A percentile compares a stretch with the other conserved stretches of the same genome.
Evolutionary conservation across 306 rosid genomes (phyloP).

Genomic region (Gastrolobium bilobum): DNA sequence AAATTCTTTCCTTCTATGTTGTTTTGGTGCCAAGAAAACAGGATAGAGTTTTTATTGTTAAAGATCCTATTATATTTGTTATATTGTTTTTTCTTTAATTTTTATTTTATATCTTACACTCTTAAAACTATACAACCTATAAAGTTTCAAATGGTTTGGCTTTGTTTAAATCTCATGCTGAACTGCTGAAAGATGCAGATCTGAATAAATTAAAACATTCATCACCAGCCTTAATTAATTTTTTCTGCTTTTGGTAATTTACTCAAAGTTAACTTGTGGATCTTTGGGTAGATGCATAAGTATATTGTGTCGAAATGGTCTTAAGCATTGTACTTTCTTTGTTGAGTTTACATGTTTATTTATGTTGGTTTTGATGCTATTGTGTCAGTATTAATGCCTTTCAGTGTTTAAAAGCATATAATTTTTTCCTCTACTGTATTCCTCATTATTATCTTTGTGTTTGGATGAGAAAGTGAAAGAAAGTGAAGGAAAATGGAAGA

Average conservation of each 20-base stretch:
- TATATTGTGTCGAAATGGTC: too few relatives aligned
- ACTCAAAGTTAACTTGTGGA: too few relatives aligned
- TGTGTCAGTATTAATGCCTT: neutral
- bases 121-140: neutral
- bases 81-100: neutral
- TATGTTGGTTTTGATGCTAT: neutral
- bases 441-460: too few relatives aligned
- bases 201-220: neutral
- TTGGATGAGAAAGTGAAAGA: too few relatives aligned
- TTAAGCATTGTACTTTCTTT: too few relatives aligned
- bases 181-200: neutral
- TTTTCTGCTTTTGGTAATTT: too few relatives aligned
- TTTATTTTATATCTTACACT: neutral
- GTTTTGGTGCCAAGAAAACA: too few relatives aligned
- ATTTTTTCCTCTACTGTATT: neutral
- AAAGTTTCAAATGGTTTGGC: neutral
- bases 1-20: too few relatives aligned
- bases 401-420: neutral
- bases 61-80: neutral
- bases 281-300: too few relatives aligned
- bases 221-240: neutral
- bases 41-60: neutral
- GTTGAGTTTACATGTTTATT: too few relatives aligned
- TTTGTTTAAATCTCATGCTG: neutral
- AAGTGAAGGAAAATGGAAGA: too few relatives aligned